Conservation (phyloP, 1,284 basidiomycete species). For the Pseudozyma tsukubaensis region DNA sequence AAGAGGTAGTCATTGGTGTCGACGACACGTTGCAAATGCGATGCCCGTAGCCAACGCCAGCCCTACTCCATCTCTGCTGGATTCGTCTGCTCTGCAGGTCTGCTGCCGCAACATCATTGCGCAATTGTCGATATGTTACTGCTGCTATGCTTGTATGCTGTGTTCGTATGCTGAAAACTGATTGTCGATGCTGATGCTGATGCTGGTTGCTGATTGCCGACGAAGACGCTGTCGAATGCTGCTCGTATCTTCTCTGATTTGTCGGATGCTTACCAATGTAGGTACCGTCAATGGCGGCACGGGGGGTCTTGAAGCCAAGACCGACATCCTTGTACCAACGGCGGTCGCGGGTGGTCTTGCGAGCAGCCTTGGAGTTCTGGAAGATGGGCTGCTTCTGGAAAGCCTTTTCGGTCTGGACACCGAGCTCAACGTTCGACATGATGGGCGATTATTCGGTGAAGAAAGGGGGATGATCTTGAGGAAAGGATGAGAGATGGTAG, state of each 20-base stretch:
- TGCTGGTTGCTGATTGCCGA: not conserved
- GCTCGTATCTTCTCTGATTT: not conserved
- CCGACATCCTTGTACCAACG: slow-evolving; percentile 88
- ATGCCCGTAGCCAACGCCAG: too few species aligned
- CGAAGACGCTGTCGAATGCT: not conserved
- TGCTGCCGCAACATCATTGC: too few species aligned
- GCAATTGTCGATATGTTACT: too few species aligned
- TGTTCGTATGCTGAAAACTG: not conserved
- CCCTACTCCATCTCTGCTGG: too few species aligned
- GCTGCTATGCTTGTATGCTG: too few species aligned
- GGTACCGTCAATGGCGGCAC: slow-evolving; percentile 93
- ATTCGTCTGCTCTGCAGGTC: too few species aligned
- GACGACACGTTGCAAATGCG: too few species aligned
- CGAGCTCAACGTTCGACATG: slow-evolving; percentile 68
- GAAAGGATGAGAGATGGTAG: slow-evolving; percentile 21
- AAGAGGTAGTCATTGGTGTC: too few species aligned
- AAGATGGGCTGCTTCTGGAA: slow-evolving; percentile 96
- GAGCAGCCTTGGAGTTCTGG: slow-evolving; percentile 94
- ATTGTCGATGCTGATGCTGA: not conserved
- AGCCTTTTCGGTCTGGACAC: slow-evolving; percentile 68
- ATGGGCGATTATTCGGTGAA: slow-evolving; percentile 52
- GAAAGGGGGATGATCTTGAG: slow-evolving; percentile 41
- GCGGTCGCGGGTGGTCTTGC: slow-evolving; percentile 92
- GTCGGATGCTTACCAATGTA: slow-evolving; percentile 78
- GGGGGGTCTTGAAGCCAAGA: slow-evolving; percentile 77